phyloP scores from a whole-genome alignment of 129 eudicot genomes.

The Glebionis coronaria region DNA sequence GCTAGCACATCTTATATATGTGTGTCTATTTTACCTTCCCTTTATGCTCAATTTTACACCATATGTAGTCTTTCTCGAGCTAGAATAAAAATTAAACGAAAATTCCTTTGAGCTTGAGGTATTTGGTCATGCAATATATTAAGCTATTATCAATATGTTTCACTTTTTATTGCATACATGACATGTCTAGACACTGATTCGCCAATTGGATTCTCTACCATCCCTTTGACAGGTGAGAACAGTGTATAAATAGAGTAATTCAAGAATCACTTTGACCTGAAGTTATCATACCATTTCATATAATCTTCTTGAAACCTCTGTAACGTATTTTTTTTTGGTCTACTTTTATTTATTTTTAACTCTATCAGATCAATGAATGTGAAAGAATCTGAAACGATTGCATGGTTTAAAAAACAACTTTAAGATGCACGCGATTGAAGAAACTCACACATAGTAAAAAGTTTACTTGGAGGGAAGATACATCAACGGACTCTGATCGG shows the following conservation, averaged over 20 bases:
- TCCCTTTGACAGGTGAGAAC: constrained; percentile 59
- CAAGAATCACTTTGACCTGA: constrained; percentile 86
- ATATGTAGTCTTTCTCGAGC: constrained; percentile 59
- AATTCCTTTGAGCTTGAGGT: too few relatives aligned
- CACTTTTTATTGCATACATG: not conserved
- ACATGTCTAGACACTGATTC: constrained; percentile 5
- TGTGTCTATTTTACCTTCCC: not conserved
- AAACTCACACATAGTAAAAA: constrained; percentile 33
- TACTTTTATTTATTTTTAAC: constrained; percentile 3
- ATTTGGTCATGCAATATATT: constrained; percentile 17
- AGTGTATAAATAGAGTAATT: constrained; percentile 68
- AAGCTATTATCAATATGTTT: not conserved
- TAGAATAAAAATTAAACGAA: too few relatives aligned
- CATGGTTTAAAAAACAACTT: constrained; percentile 66
- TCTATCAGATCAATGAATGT: too few relatives aligned
- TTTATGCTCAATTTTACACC: constrained; percentile 8
- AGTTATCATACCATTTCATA: constrained; percentile 42
- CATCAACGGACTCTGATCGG: constrained; percentile 59
- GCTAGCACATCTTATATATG: not conserved
- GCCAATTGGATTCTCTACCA: not conserved
- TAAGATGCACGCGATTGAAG: constrained; percentile 40
- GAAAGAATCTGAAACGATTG: too few relatives aligned
- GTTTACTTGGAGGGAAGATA: constrained; percentile 29
- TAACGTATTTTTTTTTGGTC: not conserved
- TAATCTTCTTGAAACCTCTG: constrained; percentile 1